Conservation (phyloP, 73 alveolate species). For the Blepharisma stoltei region DNA sequence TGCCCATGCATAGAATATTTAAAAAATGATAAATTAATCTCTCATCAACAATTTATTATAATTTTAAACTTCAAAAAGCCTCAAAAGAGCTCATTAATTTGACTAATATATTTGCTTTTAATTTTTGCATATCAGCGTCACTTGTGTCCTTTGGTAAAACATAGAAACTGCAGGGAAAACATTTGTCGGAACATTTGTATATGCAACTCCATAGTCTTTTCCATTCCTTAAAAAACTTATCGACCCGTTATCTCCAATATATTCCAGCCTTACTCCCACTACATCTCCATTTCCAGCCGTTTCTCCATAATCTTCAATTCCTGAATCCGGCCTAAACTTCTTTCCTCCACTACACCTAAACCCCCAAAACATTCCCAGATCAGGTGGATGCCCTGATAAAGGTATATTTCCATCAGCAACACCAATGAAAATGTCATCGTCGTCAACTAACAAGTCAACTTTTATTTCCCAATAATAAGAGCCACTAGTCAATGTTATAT, state of each 20-base stretch:
- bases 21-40: no score
- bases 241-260: slow-evolving; percentile 40
- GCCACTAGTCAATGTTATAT: slow-evolving; percentile 35
- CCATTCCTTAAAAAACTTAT: slow-evolving; percentile 45
- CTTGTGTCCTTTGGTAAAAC: slow-evolving; percentile 39
- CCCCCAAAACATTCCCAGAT: slow-evolving; percentile 42
- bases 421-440: slow-evolving; percentile 49
- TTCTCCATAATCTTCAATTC: slow-evolving; percentile 39
- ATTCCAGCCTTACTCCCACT: slow-evolving; percentile 35
- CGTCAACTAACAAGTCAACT: slow-evolving; percentile 39
- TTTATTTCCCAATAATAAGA: slow-evolving; percentile 50
- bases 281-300: slow-evolving; percentile 40
- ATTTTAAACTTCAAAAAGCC: no score
- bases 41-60: no score
- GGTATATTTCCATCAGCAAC: slow-evolving; percentile 39
- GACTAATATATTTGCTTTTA: no score
- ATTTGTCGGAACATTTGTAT: slow-evolving; percentile 31
- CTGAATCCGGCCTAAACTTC: slow-evolving; percentile 33
- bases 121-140: slow-evolving; percentile 9
- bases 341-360: slow-evolving; percentile 37
- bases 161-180: slow-evolving; percentile 40
- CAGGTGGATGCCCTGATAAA: slow-evolving; percentile 22
- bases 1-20: no score
- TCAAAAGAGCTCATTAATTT: no score
- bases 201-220: slow-evolving; percentile 39